These are phyloP conservation scores for Leccinum subrobustum DNA, from an alignment of 1,284 basidiomycete genomes.

Conservation along the genomic window DNA sequence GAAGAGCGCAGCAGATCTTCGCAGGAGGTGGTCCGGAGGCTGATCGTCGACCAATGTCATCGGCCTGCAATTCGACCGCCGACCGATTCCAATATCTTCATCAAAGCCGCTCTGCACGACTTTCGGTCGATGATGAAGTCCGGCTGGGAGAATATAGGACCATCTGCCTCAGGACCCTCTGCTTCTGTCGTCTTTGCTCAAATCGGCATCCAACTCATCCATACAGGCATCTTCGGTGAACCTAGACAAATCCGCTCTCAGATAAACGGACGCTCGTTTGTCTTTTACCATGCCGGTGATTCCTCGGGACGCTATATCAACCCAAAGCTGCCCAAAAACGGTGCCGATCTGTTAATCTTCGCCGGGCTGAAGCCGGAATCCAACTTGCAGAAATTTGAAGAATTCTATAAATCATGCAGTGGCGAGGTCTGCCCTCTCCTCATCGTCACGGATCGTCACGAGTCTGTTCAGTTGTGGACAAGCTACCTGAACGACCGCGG, in stretches of 20 bases:
- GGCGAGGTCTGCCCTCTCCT: slow-evolving; percentile 29
- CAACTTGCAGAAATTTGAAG: slow-evolving; percentile 16
- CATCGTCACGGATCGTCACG: slow-evolving; percentile 20
- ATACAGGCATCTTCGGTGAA: slow-evolving; percentile 20
- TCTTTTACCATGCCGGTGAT: slow-evolving; percentile 24
- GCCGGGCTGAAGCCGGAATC: slow-evolving; percentile 11
- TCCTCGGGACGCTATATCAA: slow-evolving; percentile 15
- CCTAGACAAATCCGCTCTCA: slow-evolving; percentile 20
- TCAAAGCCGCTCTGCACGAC: slow-evolving; percentile 27
- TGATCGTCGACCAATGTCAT: slow-evolving; percentile 24
- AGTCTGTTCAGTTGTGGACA: slow-evolving; percentile 14
- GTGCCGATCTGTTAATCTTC: slow-evolving; percentile 28
- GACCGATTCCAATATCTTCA: slow-evolving; percentile 22
- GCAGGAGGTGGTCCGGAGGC: slow-evolving; percentile 17
- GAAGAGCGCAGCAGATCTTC: slow-evolving; percentile 19
- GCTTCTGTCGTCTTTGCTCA: slow-evolving; percentile 24
- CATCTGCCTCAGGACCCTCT: slow-evolving; percentile 10
- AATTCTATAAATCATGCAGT: slow-evolving; percentile 20
- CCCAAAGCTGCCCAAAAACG: slow-evolving; percentile 21
- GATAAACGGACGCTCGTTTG: slow-evolving; percentile 27
- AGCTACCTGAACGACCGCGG: slow-evolving; percentile 11
- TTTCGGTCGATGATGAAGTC: slow-evolving; percentile 27
- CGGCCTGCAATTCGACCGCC: slow-evolving; percentile 9
- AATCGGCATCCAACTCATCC: slow-evolving; percentile 19
- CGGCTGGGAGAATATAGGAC: slow-evolving; percentile 28